Evolutionary conservation across 192 early-diverging fungal genomes (phyloP).

Genomic region (Rhizophagus prolifer): DNA sequence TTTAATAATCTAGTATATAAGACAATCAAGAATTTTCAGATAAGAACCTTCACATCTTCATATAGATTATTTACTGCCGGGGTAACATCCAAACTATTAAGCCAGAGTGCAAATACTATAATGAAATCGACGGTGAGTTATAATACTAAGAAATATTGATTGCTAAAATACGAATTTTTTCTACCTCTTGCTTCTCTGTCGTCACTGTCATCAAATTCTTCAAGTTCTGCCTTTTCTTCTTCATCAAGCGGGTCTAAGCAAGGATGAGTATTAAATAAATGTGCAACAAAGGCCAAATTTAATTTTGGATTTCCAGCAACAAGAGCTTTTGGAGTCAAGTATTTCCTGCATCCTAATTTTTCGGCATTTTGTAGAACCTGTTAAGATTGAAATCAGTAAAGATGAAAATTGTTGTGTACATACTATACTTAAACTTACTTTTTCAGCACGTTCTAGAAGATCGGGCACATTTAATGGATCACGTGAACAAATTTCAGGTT

Average conservation of each 20-base stretch:
- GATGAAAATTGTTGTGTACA: neutral
- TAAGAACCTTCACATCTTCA: slow-evolving; percentile 76
- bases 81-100: slow-evolving; percentile 96
- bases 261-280: slow-evolving; percentile 97
- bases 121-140: neutral
- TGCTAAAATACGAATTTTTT: neutral
- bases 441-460: slow-evolving; percentile 81
- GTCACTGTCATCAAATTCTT: slow-evolving; percentile 78
- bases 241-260: slow-evolving; percentile 89
- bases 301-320: slow-evolving; percentile 96
- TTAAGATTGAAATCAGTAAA: slow-evolving; percentile 4
- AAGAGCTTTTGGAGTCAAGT: slow-evolving; percentile 90
- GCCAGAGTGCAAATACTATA: slow-evolving; percentile 92
- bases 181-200: slow-evolving; percentile 82
- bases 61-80: slow-evolving; percentile 98
- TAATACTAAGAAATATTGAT: neutral
- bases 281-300: slow-evolving; percentile 98
- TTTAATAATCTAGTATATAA: neutral
- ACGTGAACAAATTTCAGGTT: slow-evolving; percentile 76
- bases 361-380: slow-evolving; percentile 86
- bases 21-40: neutral
- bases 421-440: slow-evolving; percentile 28
- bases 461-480: slow-evolving; percentile 80
- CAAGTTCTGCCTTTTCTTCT: slow-evolving; percentile 89
- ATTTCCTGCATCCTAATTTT: slow-evolving; percentile 90